Evolutionary conservation across 1,139 yeast genomes (phyloP).

Genomic region (Zygoascus meyerae): DNA sequence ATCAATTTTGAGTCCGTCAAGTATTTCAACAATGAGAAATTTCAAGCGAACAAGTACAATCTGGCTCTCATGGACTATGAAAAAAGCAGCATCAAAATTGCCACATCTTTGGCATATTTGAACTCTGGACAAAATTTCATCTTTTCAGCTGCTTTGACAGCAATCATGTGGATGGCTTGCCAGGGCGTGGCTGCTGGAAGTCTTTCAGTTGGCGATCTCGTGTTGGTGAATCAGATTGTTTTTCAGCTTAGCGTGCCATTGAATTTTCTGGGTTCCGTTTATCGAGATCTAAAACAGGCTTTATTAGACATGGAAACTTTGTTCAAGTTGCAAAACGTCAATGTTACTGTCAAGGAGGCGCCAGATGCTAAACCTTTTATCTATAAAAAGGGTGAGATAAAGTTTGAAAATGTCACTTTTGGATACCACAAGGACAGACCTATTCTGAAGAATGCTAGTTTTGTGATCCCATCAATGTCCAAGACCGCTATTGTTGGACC

Average conservation of each 20-base stretch:
- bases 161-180: slow-evolving; percentile 99
- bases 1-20: slow-evolving; percentile 93
- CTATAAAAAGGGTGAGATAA: slow-evolving; percentile 61
- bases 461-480: slow-evolving; percentile 84
- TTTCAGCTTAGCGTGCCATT: slow-evolving; percentile 93
- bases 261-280: slow-evolving; percentile 90
- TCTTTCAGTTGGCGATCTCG: slow-evolving; percentile 90
- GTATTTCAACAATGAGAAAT: slow-evolving; percentile 83
- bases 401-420: slow-evolving; percentile 86
- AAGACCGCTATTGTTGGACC: slow-evolving; percentile 95
- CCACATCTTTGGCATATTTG: slow-evolving; percentile 83
- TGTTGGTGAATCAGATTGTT: slow-evolving; percentile 90
- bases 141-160: slow-evolving; percentile 86
- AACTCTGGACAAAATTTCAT: slow-evolving; percentile 91
- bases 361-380: slow-evolving; percentile 57
- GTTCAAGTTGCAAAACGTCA: slow-evolving; percentile 53
- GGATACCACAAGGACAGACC: slow-evolving; percentile 89
- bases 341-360: slow-evolving; percentile 57
- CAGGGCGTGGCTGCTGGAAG: slow-evolving; percentile 79
- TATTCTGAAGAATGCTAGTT: slow-evolving; percentile 72
- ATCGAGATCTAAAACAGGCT: slow-evolving; percentile 89
- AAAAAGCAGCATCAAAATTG: slow-evolving; percentile 78
- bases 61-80: slow-evolving; percentile 70
- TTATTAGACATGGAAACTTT: slow-evolving; percentile 30
- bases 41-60: slow-evolving; percentile 76